Base-by-base conservation (phyloP, 176 grass and related monocot species). In the Musa schizocarpa region DNA sequence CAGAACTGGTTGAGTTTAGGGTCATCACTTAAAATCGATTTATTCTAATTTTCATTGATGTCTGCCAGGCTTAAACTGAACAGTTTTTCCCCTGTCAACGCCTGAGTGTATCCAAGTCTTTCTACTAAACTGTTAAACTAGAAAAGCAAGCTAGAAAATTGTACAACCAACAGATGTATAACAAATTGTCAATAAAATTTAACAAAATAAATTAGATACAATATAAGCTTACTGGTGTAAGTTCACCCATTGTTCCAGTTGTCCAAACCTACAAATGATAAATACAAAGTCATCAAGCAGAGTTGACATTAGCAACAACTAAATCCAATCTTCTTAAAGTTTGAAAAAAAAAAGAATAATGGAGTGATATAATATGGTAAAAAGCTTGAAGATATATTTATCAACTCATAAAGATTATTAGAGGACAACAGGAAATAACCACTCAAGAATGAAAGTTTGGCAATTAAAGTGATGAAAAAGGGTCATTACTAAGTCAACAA, bases 231-330 rank as follows among this genome's bases (percentile, higher is more conserved):
- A 93, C 94, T n/a, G 94, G 94, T 80, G 94, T 91, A 61, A 98
- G 77, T 82, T 98, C 94, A 22, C 94, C 94, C 94, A 98, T 98
- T 64, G 94, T 98, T 88, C 94, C 94, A 11, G 94, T 98, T 80
- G 94, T 98, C 94, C 94, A 98, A 57, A 91, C 94, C 94, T 98
- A 80, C 68, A 82, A 19, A 76, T 85, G 72, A 78, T 75, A 82
- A 63, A 26, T 49, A 14, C 29, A 48, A n/a, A 13, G 50, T n/a
- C 13, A 83, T 11, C 61, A 76, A 3, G 23, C 13, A 73, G 53
- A 79, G 34, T 29, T 55, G 13, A 34, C n/a, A 43, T 12, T 16
- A 19, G 34, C 27, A 34, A 34, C 65, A 34, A 68, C 26, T 68
- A 68, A 34, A 68, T 34, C 24, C 24, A 68, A 34, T 14, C 12